A percentile compares a stretch with the other conserved stretches of the same genome.
These are phyloP conservation scores for Lyophyllum semitale DNA, from an alignment of 768 basidiomycete species.

Conservation along the genomic window DNA sequence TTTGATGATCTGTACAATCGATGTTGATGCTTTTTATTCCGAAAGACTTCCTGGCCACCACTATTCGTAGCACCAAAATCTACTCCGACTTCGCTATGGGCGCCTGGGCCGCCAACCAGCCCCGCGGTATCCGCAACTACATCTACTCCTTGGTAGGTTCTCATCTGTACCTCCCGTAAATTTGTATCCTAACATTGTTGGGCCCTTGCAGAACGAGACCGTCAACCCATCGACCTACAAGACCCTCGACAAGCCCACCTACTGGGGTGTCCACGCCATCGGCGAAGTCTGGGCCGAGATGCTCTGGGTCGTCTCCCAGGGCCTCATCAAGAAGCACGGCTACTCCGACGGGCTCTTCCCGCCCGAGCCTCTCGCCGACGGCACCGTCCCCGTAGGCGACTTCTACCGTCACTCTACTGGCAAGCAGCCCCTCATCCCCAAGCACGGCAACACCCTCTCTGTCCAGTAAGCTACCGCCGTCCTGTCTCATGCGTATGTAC, in stretches of 20 bases:
- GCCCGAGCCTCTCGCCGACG: slow-evolving; percentile 64
- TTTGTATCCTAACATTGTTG: neutral
- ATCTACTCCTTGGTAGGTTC: slow-evolving; percentile 68
- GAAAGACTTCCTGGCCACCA: slow-evolving; percentile 81
- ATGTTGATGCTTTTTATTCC: neutral
- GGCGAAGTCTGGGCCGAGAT: slow-evolving; percentile 97
- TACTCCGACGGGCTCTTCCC: slow-evolving; percentile 82
- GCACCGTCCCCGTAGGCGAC: slow-evolving; percentile 65
- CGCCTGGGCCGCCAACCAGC: slow-evolving; percentile 86
- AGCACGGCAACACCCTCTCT: slow-evolving; percentile 87
- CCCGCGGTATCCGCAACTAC: slow-evolving; percentile 82
- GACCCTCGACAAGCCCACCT: slow-evolving; percentile 90
- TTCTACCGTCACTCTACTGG: slow-evolving; percentile 65
- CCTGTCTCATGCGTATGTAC: neutral
- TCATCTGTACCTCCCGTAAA: neutral
- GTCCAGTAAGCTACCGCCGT: slow-evolving; percentile 61
- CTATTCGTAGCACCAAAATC: slow-evolving; percentile 70
- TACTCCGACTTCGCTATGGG: slow-evolving; percentile 91
- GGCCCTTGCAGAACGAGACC: slow-evolving; percentile 44
- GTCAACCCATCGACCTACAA: slow-evolving; percentile 93
- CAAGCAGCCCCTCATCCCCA: slow-evolving; percentile 72
- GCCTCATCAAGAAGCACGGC: slow-evolving; percentile 80
- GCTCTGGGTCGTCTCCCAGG: slow-evolving; percentile 77
- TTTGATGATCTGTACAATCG: neutral
- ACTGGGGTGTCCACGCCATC: slow-evolving; percentile 91